Evolutionary conservation across 139 green algal species (phyloP).

Genomic region (Chlamydomonas eustigma): DNA sequence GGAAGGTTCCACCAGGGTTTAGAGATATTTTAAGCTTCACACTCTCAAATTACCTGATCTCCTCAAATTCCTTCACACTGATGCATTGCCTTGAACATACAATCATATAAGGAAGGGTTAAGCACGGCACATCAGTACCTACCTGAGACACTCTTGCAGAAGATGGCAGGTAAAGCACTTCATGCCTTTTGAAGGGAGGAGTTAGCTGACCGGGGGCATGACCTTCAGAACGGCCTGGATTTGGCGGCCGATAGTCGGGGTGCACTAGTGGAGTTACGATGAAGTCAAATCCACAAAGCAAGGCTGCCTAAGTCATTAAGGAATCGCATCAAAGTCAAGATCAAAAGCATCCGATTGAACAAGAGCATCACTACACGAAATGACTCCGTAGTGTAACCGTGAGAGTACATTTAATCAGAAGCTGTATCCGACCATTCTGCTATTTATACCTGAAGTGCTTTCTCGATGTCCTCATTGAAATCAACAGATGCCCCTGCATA

Average conservation of each 20-base stretch:
- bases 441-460: conserved; percentile 51
- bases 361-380: not conserved
- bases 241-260: conserved; percentile 35
- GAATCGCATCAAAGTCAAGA: not conserved
- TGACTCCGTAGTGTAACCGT: too few relatives aligned
- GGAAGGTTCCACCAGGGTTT: too few relatives aligned
- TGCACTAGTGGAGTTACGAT: conserved; percentile 71
- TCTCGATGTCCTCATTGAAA: conserved; percentile 54
- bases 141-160: conserved; percentile 29
- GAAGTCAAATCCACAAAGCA: conserved; percentile 89
- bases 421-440: not conserved
- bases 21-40: too few relatives aligned
- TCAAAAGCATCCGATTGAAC: not conserved
- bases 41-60: too few relatives aligned
- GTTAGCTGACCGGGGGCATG: conserved; percentile 1
- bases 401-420: too few relatives aligned
- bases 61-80: too few relatives aligned
- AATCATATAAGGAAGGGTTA: not conserved
- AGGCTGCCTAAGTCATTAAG: conserved; percentile 40
- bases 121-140: not conserved
- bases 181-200: conserved; percentile 54
- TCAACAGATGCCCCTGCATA: conserved; percentile 76
- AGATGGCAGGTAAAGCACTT: conserved; percentile 69
- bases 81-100: too few relatives aligned
- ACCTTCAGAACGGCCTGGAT: conserved; percentile 6